These are phyloP conservation scores for Solanum chiquidenum DNA, from an alignment of 257 asterid genomes.

Conservation along the genomic window DNA sequence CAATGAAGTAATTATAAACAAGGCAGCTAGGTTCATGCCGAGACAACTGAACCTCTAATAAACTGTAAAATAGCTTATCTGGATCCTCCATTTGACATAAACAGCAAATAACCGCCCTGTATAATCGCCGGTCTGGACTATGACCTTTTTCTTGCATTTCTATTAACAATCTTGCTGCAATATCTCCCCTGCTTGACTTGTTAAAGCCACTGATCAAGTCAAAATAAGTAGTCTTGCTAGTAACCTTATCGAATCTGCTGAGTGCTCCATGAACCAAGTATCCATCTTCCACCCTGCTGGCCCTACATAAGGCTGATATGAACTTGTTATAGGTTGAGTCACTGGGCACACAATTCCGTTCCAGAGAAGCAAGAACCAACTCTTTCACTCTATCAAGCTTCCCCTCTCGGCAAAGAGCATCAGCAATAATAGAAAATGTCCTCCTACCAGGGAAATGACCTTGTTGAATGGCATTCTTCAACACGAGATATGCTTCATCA, in stretches of 20 bases:
- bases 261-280: constrained; percentile 44
- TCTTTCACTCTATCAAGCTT: constrained; percentile 64
- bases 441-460: constrained; percentile 51
- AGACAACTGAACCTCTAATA: constrained; percentile 55
- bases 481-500: constrained; percentile 40
- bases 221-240: constrained; percentile 36
- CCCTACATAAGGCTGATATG: constrained; percentile 51
- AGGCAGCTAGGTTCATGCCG: constrained; percentile 5
- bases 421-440: constrained; percentile 42
- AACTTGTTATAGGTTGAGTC: constrained; percentile 36
- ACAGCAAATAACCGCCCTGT: constrained; percentile 44
- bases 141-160: constrained; percentile 86
- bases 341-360: constrained; percentile 31
- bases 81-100: constrained; percentile 41
- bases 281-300: constrained; percentile 53
- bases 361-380: constrained; percentile 37
- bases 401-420: constrained; percentile 60
- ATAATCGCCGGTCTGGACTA: constrained; percentile 21
- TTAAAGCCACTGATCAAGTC: constrained; percentile 49
- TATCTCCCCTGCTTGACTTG: constrained; percentile 43
- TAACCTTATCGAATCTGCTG: constrained; percentile 20
- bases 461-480: constrained; percentile 40
- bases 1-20: constrained; percentile 48
- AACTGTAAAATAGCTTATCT: constrained; percentile 36
- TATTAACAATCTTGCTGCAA: constrained; percentile 55